Evolutionary conservation across 352 stramenopile genomes (phyloP), one percentile per base, ranked within the genome.

Genomic region (Globisporangium takayamanum): DNA sequence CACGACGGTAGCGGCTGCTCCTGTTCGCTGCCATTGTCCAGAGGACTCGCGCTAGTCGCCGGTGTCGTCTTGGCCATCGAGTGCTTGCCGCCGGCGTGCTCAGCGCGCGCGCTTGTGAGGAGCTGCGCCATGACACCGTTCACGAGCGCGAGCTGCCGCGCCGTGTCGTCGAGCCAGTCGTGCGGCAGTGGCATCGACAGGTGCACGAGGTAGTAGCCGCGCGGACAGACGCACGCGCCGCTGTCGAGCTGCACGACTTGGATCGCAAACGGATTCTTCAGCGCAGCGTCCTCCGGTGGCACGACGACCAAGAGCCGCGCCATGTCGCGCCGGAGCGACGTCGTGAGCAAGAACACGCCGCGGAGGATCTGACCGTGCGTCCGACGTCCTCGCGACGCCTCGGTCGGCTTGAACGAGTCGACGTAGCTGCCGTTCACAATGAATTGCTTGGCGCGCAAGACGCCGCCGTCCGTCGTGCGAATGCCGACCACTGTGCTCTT

Each of bases 161-260:
- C 57, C 4, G 49, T 55, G 36, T 89, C 58, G 2, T 66, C 50
- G 0, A 74, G 61, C 71, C 74, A 85, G 36, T 81, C 73, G 0
- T 47, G 36, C 4, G 76, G 72, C 28, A 87, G 41, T 3, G 70
- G 56, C 68, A 79, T 91, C 10, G 78, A 82, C 7, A 94, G 57
- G 22, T 93, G 84, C 30, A 92, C 68, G 0, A 90, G 55, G 39
- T 74, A 90, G 12, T 69, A 72, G 15, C 69, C 79, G 11, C 72
- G 71, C 3, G 81, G 81, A 62, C 80, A 90, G 42, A 80, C 82
- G 50, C 79, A 85, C 5, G 72, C 73, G n/a, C 76, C 69, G 2
- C 57, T 65, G 55, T 95, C 85, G 2, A 91, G 72, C 55, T 93
- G 81, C 18, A 95, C 57, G 39, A 88, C 67, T 45, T 92, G 82